These are phyloP conservation scores for Verticillium nonalfalfae DNA, from an alignment of 2,329 filamentous ascomycete species.

Conservation along the genomic window DNA sequence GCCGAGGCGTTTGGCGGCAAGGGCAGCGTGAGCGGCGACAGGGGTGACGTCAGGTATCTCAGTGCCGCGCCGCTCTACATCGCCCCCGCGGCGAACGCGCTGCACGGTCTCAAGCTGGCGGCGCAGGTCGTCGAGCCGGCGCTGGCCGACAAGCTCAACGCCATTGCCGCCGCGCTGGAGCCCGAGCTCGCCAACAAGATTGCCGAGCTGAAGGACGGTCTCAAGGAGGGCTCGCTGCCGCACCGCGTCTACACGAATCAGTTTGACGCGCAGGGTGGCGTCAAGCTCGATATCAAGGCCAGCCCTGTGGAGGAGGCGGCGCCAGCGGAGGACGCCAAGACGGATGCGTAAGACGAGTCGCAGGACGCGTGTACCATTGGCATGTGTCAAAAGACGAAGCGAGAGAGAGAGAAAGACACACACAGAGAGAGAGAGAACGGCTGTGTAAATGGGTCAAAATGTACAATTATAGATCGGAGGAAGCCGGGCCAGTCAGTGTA, in stretches of 20 bases:
- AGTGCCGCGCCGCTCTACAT: slow-evolving; percentile 10
- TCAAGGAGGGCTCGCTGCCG: neutral
- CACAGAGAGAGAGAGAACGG: neutral
- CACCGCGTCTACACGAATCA: neutral
- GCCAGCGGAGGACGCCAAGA: neutral
- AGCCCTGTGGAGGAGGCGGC: neutral
- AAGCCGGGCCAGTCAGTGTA: slow-evolving; percentile 8
- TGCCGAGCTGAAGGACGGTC: slow-evolving; percentile 7
- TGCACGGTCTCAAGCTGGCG: slow-evolving; percentile 39
- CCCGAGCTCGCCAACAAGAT: slow-evolving; percentile 26
- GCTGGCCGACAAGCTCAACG: slow-evolving; percentile 28
- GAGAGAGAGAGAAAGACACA: neutral
- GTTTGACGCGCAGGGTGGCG: neutral
- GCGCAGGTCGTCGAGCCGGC: slow-evolving; percentile 30
- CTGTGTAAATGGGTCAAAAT: slow-evolving; percentile 4
- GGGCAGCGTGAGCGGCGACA: neutral
- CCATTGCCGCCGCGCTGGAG: slow-evolving; percentile 29
- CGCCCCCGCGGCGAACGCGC: slow-evolving; percentile 24
- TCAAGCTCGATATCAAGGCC: slow-evolving; percentile 1
- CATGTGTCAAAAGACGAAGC: too few species aligned
- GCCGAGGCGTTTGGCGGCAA: slow-evolving; percentile 17
- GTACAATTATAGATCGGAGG: slow-evolving; percentile 13
- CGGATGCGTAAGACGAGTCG: neutral
- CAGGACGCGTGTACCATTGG: too few species aligned
- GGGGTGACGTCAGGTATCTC: slow-evolving; percentile 20